These are phyloP conservation scores for Neocatenulostroma microsporum DNA, from an alignment of 2,329 filamentous ascomycete genomes.

Conservation along the genomic window DNA sequence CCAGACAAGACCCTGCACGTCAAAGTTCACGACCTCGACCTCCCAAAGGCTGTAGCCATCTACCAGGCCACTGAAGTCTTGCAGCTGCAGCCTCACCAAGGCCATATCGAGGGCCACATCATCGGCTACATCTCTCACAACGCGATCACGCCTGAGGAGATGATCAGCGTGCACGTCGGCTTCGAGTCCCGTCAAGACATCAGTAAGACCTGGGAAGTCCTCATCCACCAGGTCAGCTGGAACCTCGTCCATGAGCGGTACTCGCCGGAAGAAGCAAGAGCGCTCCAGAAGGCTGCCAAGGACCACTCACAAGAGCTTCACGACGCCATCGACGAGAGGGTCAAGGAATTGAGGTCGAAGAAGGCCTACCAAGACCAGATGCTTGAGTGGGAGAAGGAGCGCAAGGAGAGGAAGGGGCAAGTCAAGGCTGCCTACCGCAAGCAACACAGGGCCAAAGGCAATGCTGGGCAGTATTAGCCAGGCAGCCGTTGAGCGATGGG, in stretches of 20 bases:
- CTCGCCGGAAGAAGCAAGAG: slow-evolving; percentile 2
- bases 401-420: slow-evolving; percentile 4
- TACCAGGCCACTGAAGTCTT: slow-evolving; percentile 10
- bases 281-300: slow-evolving; percentile 2
- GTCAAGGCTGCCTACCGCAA: not conserved
- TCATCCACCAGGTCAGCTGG: slow-evolving; percentile 10
- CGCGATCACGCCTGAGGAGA: slow-evolving; percentile 5
- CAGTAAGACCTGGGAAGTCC: slow-evolving; percentile 5
- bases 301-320: slow-evolving; percentile 1
- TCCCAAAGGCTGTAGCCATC: slow-evolving; percentile 7
- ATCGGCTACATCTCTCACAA: slow-evolving; percentile 10
- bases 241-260: slow-evolving; percentile 4
- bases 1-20: slow-evolving; percentile 5
- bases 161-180: slow-evolving; percentile 3
- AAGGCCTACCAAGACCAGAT: not conserved
- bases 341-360: slow-evolving; percentile 2
- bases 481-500: too few relatives aligned
- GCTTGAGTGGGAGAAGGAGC: not conserved
- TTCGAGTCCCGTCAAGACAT: slow-evolving; percentile 2
- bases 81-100: slow-evolving; percentile 8
- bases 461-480: too few relatives aligned
- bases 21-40: slow-evolving; percentile 5
- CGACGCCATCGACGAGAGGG: slow-evolving; percentile 3
- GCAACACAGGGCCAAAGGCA: slow-evolving; percentile 4
- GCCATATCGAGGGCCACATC: slow-evolving; percentile 11